Evolutionary conservation across 306 rosid genomes (phyloP), one percentile per base, ranked within the genome.

Genomic region (Prunus mira): DNA sequence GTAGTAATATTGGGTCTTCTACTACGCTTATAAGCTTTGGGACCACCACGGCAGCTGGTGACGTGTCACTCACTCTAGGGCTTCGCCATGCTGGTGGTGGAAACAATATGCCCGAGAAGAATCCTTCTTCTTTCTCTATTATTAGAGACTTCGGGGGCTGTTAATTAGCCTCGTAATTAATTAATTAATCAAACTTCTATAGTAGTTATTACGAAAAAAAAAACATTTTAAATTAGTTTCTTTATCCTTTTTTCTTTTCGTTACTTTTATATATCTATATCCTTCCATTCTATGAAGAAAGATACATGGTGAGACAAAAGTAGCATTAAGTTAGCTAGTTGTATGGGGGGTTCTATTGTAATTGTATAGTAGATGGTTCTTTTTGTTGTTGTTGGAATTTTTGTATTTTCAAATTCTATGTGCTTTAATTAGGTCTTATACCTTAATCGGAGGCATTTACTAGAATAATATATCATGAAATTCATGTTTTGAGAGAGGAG

Each of bases 41-140:
- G 89, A 81, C 98, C 91, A 87, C 93, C 32, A 3, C 76, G 15
- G 19, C 55, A 14, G 27, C 84, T 9, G 94, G 99, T 71, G 99
- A 96, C 72, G 99, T 96, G 87, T 96, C 99, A 55, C 98, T 95
- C 80, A 95, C 98, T 52, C 74, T 95, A 73, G 98, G 98, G 89
- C 86, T 95, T 63, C 98, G 96, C 84, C 98, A 92, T 56, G 93
- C 96, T 64, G 98, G 98, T 17, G 77, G 68, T 11, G 68, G 69
- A 19, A 74, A 47, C 54, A 88, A 93, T 82, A 77, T 86, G 84
- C 90, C 96, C 13, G 96, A 91, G 51, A 86, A 86, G 46, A 61
- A 81, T 15, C 25, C 85, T 55, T 34, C 87, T 72, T 75, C 96
- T 80, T 96, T 96, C 91, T 83, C 96, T 4, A 82, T 89, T 76